Evolutionary conservation across 1,284 basidiomycete species (phyloP).

Genomic region (Trametes hirsuta): DNA sequence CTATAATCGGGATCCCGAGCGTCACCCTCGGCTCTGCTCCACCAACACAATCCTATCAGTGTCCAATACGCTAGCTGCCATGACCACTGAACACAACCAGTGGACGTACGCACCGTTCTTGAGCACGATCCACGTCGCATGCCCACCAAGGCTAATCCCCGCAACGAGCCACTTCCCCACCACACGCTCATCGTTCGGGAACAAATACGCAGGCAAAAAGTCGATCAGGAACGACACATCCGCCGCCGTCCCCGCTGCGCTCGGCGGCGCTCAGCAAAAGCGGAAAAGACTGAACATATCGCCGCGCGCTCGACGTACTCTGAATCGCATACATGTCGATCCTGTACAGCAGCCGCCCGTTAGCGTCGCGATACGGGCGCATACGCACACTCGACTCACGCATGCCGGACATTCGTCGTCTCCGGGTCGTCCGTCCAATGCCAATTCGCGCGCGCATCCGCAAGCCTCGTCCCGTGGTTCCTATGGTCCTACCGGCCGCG

Average conservation of each 20-base stretch:
- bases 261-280: not conserved
- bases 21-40: conserved; percentile 65
- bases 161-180: conserved; percentile 72
- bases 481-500: conserved; percentile 66
- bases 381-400: conserved; percentile 45
- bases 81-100: not conserved
- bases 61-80: not conserved
- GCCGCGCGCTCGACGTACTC: conserved; percentile 40
- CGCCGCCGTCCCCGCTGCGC: conserved; percentile 66
- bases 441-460: conserved; percentile 55
- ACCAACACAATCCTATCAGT: not conserved
- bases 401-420: conserved; percentile 63
- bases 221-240: conserved; percentile 85
- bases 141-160: conserved; percentile 80
- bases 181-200: conserved; percentile 67
- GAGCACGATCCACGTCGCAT: conserved; percentile 75
- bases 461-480: conserved; percentile 70
- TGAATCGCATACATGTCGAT: conserved; percentile 78
- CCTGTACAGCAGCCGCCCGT: conserved; percentile 38
- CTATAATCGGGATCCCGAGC: conserved; percentile 78
- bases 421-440: conserved; percentile 52
- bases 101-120: conserved; percentile 48
- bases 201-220: conserved; percentile 78
- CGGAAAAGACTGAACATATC: no score
- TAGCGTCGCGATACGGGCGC: no score